Evolutionary conservation across 2,329 filamentous ascomycete species (phyloP).

Genomic region (Arthrobotrys conoides): DNA sequence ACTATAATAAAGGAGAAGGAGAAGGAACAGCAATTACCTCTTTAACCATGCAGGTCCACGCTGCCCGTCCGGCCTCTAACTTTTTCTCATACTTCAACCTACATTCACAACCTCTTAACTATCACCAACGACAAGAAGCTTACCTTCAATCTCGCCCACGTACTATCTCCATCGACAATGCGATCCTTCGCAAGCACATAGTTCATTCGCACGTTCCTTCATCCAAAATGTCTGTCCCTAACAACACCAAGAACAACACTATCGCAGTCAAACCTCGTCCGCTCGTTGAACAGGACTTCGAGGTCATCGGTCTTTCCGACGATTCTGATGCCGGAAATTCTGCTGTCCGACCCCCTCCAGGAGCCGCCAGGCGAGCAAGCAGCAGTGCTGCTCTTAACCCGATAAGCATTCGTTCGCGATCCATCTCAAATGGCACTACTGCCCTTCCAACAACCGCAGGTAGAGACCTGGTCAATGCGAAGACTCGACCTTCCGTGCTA

Average conservation of each 20-base stretch:
- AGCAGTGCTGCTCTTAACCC: conserved; percentile 34
- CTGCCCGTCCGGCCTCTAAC: conserved; percentile 54
- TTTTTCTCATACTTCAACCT: conserved; percentile 50
- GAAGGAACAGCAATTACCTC: not conserved
- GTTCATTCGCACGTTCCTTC: conserved; percentile 37
- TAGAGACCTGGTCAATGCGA: conserved; percentile 47
- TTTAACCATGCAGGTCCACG: conserved; percentile 50
- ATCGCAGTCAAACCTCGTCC: conserved; percentile 46
- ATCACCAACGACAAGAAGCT: conserved; percentile 36
- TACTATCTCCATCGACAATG: conserved; percentile 39
- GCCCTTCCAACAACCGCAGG: conserved; percentile 25
- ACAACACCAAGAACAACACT: conserved; percentile 52
- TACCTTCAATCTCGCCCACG: conserved; percentile 42
- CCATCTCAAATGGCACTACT: conserved; percentile 39
- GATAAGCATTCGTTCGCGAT: conserved; percentile 47
- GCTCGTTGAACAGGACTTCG: conserved; percentile 59
- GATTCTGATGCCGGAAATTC: conserved; percentile 37
- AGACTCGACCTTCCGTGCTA: conserved; percentile 38
- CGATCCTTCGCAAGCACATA: conserved; percentile 56
- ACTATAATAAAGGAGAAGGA: conserved; percentile 44
- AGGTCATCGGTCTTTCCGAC: conserved; percentile 57
- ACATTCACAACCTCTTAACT: conserved; percentile 32
- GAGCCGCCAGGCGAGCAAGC: conserved; percentile 48
- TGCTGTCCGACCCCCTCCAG: conserved; percentile 44
- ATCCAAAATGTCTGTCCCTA: conserved; percentile 47